Conservation (phyloP, 2,329 filamentous ascomycete species). For the Colletotrichum gloeosporioides region DNA sequence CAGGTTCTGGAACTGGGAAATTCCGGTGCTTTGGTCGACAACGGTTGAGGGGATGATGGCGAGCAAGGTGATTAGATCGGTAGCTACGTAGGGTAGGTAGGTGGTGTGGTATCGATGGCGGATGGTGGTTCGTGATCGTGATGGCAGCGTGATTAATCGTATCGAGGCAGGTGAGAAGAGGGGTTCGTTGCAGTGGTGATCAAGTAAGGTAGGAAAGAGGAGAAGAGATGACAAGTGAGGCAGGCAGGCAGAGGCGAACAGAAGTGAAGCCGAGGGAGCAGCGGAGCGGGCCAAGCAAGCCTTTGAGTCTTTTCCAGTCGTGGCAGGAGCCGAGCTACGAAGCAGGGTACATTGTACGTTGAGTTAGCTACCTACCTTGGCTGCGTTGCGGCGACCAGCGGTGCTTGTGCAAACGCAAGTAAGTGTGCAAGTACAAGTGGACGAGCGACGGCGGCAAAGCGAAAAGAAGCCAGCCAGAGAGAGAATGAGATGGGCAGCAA, state of each 20-base stretch:
- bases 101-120: background rate
- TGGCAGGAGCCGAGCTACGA: slow-evolving; percentile 1
- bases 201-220: background rate
- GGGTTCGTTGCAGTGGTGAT: background rate
- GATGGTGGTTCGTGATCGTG: background rate
- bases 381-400: background rate
- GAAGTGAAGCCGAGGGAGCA: background rate
- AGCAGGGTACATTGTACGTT: background rate
- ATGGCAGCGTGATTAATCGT: background rate
- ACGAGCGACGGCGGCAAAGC: slow-evolving; percentile 8
- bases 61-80: background rate
- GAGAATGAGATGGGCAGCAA: background rate
- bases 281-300: background rate
- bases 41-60: background rate
- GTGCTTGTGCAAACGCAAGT: background rate
- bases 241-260: background rate
- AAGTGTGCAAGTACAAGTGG: background rate
- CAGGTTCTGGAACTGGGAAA: background rate
- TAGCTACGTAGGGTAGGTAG: background rate
- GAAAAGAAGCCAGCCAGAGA: background rate
- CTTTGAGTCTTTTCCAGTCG: slow-evolving; percentile 16
- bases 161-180: background rate
- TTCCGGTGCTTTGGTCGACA: background rate
- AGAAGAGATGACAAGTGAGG: background rate
- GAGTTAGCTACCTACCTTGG: background rate